Percentiles rank a stretch among this genome's conserved stretches.
Conservation (phyloP, 1,284 basidiomycete species). For the Naganishia sp. region DNA sequence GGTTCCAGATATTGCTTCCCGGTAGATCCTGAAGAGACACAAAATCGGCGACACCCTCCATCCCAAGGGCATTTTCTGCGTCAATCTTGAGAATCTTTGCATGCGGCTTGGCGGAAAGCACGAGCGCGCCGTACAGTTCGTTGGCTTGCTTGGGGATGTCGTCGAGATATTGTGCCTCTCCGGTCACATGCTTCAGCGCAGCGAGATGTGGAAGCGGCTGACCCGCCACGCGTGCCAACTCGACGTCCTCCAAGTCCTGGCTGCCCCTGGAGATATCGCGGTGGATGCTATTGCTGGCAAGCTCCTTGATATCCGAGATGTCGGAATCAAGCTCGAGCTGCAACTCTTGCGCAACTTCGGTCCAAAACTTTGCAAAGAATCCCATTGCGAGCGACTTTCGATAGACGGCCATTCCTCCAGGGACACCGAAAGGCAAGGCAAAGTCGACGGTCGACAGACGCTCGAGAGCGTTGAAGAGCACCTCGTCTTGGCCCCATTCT, state of each 20-base stretch:
- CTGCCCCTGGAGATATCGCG: constrained; percentile 33
- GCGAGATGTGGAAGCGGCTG: constrained; percentile 46
- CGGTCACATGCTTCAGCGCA: constrained; percentile 51
- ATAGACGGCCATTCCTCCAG: constrained; percentile 52
- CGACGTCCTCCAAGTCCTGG: constrained; percentile 41
- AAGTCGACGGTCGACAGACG: constrained; percentile 39
- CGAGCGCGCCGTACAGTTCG: constrained; percentile 48
- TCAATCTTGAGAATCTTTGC: constrained; percentile 48
- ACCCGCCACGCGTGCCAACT: constrained; percentile 39
- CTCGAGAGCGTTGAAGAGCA: constrained; percentile 31
- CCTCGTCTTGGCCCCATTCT: constrained; percentile 23
- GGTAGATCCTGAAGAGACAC: constrained; percentile 46
- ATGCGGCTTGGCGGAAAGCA: constrained; percentile 47
- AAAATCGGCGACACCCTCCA: constrained; percentile 46
- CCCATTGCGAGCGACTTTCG: constrained; percentile 50
- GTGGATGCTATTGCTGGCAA: constrained; percentile 38
- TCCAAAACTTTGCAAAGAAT: constrained; percentile 51
- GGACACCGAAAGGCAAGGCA: constrained; percentile 46
- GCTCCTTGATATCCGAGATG: constrained; percentile 27
- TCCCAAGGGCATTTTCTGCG: constrained; percentile 42
- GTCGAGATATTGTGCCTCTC: constrained; percentile 51
- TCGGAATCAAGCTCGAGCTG: constrained; percentile 18
- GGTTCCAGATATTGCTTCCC: constrained; percentile 49
- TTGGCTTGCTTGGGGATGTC: constrained; percentile 41
- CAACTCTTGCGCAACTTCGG: constrained; percentile 35